Evolutionary conservation across 2,329 filamentous ascomycete genomes (phyloP).

Genomic region (Sclerotinia glacialis): DNA sequence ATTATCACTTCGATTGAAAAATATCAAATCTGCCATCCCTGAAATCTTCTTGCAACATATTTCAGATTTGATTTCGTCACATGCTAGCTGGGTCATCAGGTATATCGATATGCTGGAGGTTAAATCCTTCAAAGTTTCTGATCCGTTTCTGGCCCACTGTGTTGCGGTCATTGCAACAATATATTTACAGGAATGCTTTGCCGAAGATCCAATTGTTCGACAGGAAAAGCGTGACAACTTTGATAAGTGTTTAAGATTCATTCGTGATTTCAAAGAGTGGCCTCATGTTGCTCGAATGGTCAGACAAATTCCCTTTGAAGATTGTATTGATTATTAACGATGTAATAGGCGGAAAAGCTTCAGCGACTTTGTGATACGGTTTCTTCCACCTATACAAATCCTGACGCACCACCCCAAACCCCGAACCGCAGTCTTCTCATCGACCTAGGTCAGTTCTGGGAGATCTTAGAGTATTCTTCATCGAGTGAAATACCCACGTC

Average conservation of each 20-base stretch:
- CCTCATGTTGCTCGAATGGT: conserved; percentile 47
- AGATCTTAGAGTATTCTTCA: conserved; percentile 48
- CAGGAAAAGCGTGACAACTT: conserved; percentile 46
- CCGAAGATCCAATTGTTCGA: conserved; percentile 40
- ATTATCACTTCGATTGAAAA: conserved; percentile 51
- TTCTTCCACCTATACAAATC: conserved; percentile 44
- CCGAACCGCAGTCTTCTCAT: conserved; percentile 43
- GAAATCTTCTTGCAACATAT: conserved; percentile 55
- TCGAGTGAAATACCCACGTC: conserved; percentile 41
- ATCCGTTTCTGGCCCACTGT: conserved; percentile 49
- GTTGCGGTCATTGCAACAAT: conserved; percentile 53
- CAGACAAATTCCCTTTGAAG: conserved; percentile 20
- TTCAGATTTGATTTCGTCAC: conserved; percentile 50
- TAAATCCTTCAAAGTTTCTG: conserved; percentile 47
- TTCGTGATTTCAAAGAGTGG: conserved; percentile 45
- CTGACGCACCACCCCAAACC: conserved; percentile 33
- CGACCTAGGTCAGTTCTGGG: conserved; percentile 48
- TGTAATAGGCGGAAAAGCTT: conserved; percentile 44
- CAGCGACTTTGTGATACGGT: conserved; percentile 46
- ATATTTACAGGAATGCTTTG: conserved; percentile 53
- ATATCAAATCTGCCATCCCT: conserved; percentile 51
- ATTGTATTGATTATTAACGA: neutral
- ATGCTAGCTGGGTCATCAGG: conserved; percentile 53
- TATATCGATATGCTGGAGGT: conserved; percentile 49
- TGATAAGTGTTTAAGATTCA: conserved; percentile 46